Conservation (phyloP, 176 grass and related monocot species). For the Ensete glaucum region DNA sequence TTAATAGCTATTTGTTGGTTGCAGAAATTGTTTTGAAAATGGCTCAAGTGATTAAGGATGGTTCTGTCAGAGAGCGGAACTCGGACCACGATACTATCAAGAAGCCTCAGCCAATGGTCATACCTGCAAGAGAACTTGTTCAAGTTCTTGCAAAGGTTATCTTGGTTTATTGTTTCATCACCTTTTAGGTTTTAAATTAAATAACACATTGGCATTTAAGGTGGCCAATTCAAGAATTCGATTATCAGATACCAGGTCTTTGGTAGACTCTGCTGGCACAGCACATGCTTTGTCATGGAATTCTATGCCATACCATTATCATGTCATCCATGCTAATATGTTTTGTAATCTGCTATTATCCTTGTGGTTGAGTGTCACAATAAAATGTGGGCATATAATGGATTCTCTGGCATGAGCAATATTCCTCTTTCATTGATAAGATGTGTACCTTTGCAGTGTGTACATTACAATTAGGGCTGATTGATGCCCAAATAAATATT, state of each 20-base stretch:
- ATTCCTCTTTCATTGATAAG: background rate
- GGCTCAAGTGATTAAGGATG: slow-evolving; percentile 74
- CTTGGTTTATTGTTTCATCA: background rate
- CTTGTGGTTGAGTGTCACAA: background rate
- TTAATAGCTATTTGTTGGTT: slow-evolving; percentile 23
- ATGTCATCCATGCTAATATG: slow-evolving; percentile 1
- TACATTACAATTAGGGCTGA: background rate
- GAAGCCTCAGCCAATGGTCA: slow-evolving; percentile 78
- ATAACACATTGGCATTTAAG: background rate
- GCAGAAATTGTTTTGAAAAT: slow-evolving; percentile 88
- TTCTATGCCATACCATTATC: background rate
- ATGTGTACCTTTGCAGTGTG: background rate
- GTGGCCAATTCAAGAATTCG: background rate
- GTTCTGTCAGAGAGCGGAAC: slow-evolving; percentile 43
- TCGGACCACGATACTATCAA: slow-evolving; percentile 37
- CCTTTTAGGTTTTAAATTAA: background rate
- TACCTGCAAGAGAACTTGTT: slow-evolving; percentile 71
- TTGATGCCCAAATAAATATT: background rate
- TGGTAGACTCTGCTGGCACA: background rate
- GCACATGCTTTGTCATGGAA: too few species aligned
- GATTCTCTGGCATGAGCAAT: background rate
- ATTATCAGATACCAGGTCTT: background rate
- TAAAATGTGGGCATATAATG: background rate
- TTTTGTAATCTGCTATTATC: background rate
- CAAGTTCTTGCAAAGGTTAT: slow-evolving; percentile 82